Base-by-base conservation (phyloP, 1,139 yeast genomes). In the Lodderomyces oxycetoniae region DNA sequence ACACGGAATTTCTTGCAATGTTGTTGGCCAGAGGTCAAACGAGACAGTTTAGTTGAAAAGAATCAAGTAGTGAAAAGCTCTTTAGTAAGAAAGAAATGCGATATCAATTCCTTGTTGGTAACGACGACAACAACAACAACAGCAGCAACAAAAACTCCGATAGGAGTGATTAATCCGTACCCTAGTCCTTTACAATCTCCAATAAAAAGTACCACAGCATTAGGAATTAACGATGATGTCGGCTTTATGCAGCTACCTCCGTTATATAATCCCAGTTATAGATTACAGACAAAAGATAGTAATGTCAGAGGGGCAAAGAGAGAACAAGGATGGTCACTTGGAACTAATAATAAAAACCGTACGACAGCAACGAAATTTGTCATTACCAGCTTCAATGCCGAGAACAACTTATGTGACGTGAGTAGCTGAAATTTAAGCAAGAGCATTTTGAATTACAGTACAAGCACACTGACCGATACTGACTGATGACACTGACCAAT, bases 1-100 rank as follows among this genome's bases (percentile, higher is more conserved):
- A 59, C 67, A 9, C 55, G 74, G 42, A 68, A 68, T 59, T 68
- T 67, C 38, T 57, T 68, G 36, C 69, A 65, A 38, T 68, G 74
- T 43, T 57, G 64, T 30, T 71, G 75, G 64, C 74, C 75, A 4
- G 52, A 45, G 22, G 35, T 45, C 12, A 13, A 6, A 21, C 20
- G 4, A 36, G 36, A 13, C 21, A n/a, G 11, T 28, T 24, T n/a
- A 10, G n/a, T 8, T 26, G 12, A 24, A 10, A 13, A 14, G 25
- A 25, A 19, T 7, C 7, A 10, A 7, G 7, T 10, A 7, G 7
- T 10, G 7, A 19, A 7, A 19, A 19, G 22, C 10, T 7, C 7
- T 7, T 19, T 19, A 10, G 26, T 14, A 6, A 14, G 12, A 12
- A 24, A 24, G 26, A 44, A 44, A 30, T 43, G 46, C 28, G 42